These are phyloP conservation scores for Neltuma alba DNA, from an alignment of 306 rosid species.

Conservation along the genomic window DNA sequence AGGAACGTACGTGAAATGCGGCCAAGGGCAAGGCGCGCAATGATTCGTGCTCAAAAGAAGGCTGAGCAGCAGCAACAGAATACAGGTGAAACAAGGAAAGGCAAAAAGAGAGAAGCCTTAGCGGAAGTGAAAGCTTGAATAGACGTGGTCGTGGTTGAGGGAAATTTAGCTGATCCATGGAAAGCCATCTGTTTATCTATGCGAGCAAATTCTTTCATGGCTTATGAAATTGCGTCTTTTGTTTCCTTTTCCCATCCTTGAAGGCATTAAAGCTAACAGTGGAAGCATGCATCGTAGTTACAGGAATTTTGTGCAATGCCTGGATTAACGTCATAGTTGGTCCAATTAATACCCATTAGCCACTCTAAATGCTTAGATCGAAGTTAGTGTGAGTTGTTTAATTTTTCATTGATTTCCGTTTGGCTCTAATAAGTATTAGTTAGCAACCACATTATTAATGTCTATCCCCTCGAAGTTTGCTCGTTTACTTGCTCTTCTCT, in stretches of 20 bases:
- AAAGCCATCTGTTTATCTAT: neutral
- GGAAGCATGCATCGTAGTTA: neutral
- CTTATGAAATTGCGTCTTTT: constrained; percentile 8
- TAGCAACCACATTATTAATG: too few relatives aligned
- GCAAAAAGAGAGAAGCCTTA: constrained; percentile 50
- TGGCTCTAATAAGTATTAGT: neutral
- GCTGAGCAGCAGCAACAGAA: constrained; percentile 64
- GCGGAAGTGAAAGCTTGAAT: constrained; percentile 54
- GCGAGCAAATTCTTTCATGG: constrained; percentile 20
- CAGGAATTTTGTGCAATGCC: neutral
- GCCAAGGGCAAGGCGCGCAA: constrained; percentile 87
- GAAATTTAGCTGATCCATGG: neutral
- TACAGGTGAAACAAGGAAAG: constrained; percentile 43
- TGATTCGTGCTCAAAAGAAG: constrained; percentile 88
- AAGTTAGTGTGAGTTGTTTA: neutral
- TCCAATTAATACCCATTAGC: neutral
- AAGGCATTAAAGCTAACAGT: neutral
- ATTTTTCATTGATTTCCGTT: neutral
- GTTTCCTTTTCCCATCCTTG: neutral
- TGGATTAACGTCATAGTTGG: neutral
- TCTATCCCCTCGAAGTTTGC: too few relatives aligned
- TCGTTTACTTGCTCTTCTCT: too few relatives aligned
- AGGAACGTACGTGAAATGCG: constrained; percentile 76
- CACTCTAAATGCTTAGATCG: neutral
- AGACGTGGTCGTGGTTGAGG: constrained; percentile 10